These are phyloP conservation scores for Allantophomopsis cytisporea DNA, from an alignment of 2,329 filamentous ascomycete species.

Conservation along the genomic window DNA sequence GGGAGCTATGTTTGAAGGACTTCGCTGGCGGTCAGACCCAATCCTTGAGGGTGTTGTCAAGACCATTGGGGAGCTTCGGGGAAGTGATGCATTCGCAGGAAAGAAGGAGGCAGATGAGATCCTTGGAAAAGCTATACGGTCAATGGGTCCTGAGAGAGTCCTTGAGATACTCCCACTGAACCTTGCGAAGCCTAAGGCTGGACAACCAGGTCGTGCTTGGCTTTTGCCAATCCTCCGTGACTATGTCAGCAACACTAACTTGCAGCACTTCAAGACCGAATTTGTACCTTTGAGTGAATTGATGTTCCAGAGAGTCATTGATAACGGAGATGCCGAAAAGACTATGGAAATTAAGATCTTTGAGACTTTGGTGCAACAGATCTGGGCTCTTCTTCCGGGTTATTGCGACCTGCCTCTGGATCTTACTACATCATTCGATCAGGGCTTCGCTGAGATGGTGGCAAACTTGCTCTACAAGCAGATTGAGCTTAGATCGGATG, in stretches of 20 bases:
- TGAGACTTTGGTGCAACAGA: conserved; percentile 89
- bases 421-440: conserved; percentile 63
- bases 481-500: conserved; percentile 70
- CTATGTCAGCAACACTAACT: conserved; percentile 74
- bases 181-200: conserved; percentile 60
- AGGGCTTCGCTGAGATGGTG: conserved; percentile 76
- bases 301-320: conserved; percentile 79
- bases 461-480: conserved; percentile 90
- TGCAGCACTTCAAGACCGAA: conserved; percentile 74
- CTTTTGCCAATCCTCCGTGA: conserved; percentile 85
- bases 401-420: conserved; percentile 92
- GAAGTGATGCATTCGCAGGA: conserved; percentile 76
- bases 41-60: conserved; percentile 64
- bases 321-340: conserved; percentile 72
- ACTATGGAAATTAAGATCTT: conserved; percentile 97
- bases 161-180: conserved; percentile 78
- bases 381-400: conserved; percentile 85
- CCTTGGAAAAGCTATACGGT: conserved; percentile 73
- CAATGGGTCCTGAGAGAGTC: conserved; percentile 80
- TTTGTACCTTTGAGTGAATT: conserved; percentile 81
- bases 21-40: conserved; percentile 75
- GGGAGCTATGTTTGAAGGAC: conserved; percentile 71
- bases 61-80: conserved; percentile 73
- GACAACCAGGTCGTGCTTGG: conserved; percentile 82
- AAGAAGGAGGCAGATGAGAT: conserved; percentile 94